Evolutionary conservation across 805 yeast species (phyloP), one percentile per base, ranked within the genome.

Genomic region (Lachancea nothofagi): DNA sequence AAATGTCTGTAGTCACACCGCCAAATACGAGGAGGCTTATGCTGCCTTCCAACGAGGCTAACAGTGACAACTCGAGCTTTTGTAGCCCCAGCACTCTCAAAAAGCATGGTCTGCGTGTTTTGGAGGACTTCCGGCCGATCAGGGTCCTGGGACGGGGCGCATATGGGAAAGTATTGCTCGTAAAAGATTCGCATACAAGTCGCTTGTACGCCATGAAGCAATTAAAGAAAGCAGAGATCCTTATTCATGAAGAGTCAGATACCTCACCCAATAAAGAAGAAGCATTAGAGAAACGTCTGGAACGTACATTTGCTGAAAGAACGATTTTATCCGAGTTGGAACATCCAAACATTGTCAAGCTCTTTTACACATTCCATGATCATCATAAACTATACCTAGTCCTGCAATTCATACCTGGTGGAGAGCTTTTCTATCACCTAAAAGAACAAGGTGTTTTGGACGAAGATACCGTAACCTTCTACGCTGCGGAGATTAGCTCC

Each of bases 61-160:
- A 23, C 4, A 18, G 30, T 10, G 27, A 20, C 9, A 26, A 23
- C 2, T 32, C 20, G 12, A 14, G 37, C 19, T 25, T 15, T 31
- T 25, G 23, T 20, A 28, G 26, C 6, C 24, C 33, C 9, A 29
- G 32, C 24, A 29, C 36, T 14, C 32, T 31, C 10, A 21, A 36
- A 29, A 38, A 29, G 13, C 43, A 40, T 14, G 48, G 36, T n/a
- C 41, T 42, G 7, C 50, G 62, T 12, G 54, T 50, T 20, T 55
- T 69, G 4, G 36, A 51, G 4, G 95, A 87, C 54, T 87, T 88
- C 52, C 78, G 74, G 49, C 83, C 84, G 2, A 61, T 88, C 5
- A 81, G 77, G 48, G 93, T 86, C 0, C 66, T 87, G 5, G 96
- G 96, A 0, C 74, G 79, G 37, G 96, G 96, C 3, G 87, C 95